Evolutionary conservation across 2,329 filamentous ascomycete genomes (phyloP), one percentile per base, ranked within the genome.

Genomic region (Cordyceps cicadae): DNA sequence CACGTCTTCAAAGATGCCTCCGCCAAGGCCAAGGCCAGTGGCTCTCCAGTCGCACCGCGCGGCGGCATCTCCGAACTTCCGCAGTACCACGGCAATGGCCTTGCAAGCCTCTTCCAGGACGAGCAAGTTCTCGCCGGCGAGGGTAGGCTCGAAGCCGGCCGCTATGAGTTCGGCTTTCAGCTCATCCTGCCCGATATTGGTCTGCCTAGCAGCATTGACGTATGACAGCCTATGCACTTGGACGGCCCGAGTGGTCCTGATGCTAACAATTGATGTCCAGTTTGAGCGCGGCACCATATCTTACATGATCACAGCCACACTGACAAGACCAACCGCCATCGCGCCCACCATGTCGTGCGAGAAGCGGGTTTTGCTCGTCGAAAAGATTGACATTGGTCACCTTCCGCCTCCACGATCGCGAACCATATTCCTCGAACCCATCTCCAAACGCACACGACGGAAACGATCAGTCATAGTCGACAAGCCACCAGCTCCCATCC

Each of bases 271-370:
- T 19, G 9, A 14, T 6, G 45, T 51, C 11, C 73, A 97, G 92
- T 99, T 99, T 73, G 94, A 97, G 75, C 87, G 93, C 70, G 94
- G 94, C 41, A 92, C 90, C 2, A 90, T 99, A 67, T 88, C 89
- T 21, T 99, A 97, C 75, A 86, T 93, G 77, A 83, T 97, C 67
- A 93, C 90, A 6, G 88, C 93, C 37, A 97, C 92, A 9, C 74
- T 97, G 61, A 97, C 93, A 21, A 86, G 92, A 61, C 93, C 94
- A 21, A 94, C 89, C 0, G 87, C 92, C 6, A 95, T 97, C 63
- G 83, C 87, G 15, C 87, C 93, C 2, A 92, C 87, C 2, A 82
- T 87, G 11, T 88, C 85, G 41, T 94, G 89, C 74, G 91, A 96
- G 66, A 83, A 86, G 63, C 92, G 92, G 68, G 81, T 99, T 24